Base-by-base conservation (phyloP, 257 asterid species). In the Forsythia viridissima region DNA sequence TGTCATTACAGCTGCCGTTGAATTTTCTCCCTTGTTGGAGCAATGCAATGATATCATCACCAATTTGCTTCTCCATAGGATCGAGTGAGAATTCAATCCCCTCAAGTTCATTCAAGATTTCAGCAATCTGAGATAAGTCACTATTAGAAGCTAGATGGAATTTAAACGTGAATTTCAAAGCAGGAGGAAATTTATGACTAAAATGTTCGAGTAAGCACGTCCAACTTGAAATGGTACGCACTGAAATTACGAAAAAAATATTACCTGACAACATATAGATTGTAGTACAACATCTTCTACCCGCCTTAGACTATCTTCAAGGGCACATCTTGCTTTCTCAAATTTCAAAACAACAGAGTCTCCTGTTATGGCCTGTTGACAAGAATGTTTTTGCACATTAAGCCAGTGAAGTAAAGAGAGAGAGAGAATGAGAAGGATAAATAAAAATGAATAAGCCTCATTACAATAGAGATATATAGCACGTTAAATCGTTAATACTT, bases 211-310 rank as follows among this genome's bases (percentile, higher is more conserved):
- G 12, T n/a, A 59, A 59, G 67, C 67, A 59, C 12, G 20, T 59
- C 67, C 67, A 21, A 59, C 34, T 0, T 20, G 34, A 59, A 59
- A 59, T 59, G 34, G n/a, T 15, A 59, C 36, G n/a, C 66, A 20
- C 12, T 6, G 67, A n/a, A 59, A 59, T 20, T n/a, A 57, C 2
- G 3, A 18, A 6, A 21, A 21, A 1, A 4, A 38, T n/a, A 24
- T 72, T 83, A 96, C 99, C 99, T 92, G 99, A 82, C 83, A 83
- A 81, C 97, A 92, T 76, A 94, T 94, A 82, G 91, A 73, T 85
- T 89, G 96, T 40, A 97, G 93, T 77, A 96, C 99, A 81, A 96
- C 91, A 83, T 94, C 98, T 88, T 94, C 98, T 76, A 96, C 99
- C 44, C 97, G 93, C 79, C 80, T 88, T 79, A 96, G 87, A 84